These are phyloP conservation scores for Globisporangium acanthophoron DNA, from an alignment of 352 stramenopile species.

Conservation along the genomic window DNA sequence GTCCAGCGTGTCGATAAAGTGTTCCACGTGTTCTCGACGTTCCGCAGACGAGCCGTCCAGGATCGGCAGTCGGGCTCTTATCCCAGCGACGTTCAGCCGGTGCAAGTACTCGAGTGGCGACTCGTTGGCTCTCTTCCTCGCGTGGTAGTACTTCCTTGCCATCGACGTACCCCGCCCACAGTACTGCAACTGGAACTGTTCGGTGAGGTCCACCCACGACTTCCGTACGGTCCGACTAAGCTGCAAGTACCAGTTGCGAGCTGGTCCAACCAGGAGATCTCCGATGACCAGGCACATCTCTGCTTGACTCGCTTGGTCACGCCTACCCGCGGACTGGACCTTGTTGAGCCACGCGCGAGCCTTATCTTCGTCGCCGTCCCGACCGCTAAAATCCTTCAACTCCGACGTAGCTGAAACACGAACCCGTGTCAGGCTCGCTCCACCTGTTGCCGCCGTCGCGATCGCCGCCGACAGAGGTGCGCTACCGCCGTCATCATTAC, in stretches of 20 bases:
- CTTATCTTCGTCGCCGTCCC: constrained; percentile 12
- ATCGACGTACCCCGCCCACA: constrained; percentile 13
- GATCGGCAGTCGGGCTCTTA: constrained; percentile 4
- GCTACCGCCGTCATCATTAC: too few species aligned
- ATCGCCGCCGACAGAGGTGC: too few species aligned
- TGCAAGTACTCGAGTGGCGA: constrained; percentile 4
- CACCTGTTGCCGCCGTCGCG: not conserved
- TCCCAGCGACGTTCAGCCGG: constrained; percentile 3
- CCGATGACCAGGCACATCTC: constrained; percentile 12
- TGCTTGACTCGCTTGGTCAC: constrained; percentile 1
- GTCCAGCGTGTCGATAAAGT: constrained; percentile 14
- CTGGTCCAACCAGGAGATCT: constrained; percentile 5
- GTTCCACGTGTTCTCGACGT: constrained; percentile 9
- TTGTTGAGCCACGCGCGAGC: constrained; percentile 9
- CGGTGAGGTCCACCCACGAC: constrained; percentile 9
- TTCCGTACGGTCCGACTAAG: not conserved
- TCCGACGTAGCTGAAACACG: constrained; percentile 7
- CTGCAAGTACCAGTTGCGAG: constrained; percentile 12
- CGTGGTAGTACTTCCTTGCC: constrained; percentile 10
- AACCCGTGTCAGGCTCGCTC: not conserved
- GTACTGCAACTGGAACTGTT: constrained; percentile 14
- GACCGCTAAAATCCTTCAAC: constrained; percentile 10
- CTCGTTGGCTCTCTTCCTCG: constrained; percentile 1
- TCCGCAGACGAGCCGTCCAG: not conserved
- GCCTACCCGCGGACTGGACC: constrained; percentile 1